Evolutionary conservation across 768 basidiomycete species (phyloP), one percentile per base, ranked within the genome.

Genomic region (Boletus patriciae): DNA sequence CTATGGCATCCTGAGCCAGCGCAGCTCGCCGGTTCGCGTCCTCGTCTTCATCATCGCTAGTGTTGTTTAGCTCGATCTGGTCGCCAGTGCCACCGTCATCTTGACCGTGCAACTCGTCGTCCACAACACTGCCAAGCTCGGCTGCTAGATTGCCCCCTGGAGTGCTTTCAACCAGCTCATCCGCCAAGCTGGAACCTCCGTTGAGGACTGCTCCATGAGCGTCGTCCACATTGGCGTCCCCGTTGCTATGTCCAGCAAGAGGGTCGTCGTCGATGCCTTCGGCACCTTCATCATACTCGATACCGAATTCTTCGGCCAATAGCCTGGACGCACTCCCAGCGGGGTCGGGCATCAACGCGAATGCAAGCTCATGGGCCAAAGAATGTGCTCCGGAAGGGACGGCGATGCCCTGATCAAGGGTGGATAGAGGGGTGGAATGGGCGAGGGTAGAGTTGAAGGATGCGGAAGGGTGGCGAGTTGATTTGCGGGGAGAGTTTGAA

Each of bases 331-430:
- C 43, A 52, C 88, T 84, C 27, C 83, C 78, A 49, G 81, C 87
- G 0, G 92, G 91, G 73, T 94, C 92, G 23, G 91, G 92, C 85
- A 92, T 89, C 52, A 94, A 79, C 11, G 92, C 92, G 34, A 87
- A 84, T 7, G 92, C 92, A 36, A 94, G 83, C 66, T 94, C 92
- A 71, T 94, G 91, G 6, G 92, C 92, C 33, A 94, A 81, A 6
- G 90, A 92, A 67, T 87, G 85, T 38, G 70, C 59, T 12, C 70
- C 70, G 15, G 70, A 70, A 33, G 61, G 68, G 12, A 71, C 65
- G 23, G 59, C 65, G 23, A 70, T 68, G 51, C 55, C 34, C 29
- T 73, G 70, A 62, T 73, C 70, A 19, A 72, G 60, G 7, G 70
- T 70, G 50, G 70, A 72, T 33, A 73, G 59, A 52, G 72, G 70